Evolutionary conservation across 176 grass and related monocot species (phyloP).

Genomic region (Tillandsia fasciculata): DNA sequence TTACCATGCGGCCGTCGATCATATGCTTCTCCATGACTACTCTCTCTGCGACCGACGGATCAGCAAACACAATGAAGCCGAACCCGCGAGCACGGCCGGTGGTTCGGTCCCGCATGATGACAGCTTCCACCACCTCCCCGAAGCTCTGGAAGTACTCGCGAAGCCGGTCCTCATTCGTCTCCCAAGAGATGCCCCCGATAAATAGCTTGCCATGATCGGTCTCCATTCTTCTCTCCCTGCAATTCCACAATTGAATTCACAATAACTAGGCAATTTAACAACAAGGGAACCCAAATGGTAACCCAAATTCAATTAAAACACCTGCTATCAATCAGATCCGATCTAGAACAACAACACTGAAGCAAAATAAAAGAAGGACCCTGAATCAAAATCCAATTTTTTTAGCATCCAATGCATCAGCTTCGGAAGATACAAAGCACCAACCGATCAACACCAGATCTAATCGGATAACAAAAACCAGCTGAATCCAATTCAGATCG

Average conservation of each 20-base stretch:
- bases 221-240: conserved; percentile 66
- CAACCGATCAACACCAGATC: conserved; percentile 52
- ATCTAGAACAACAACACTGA: conserved; percentile 36
- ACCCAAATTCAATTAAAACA: conserved; percentile 39
- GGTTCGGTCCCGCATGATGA: conserved; percentile 88
- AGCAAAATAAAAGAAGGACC: background rate
- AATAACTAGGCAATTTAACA: conserved; percentile 27
- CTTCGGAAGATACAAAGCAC: background rate
- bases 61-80: conserved; percentile 75
- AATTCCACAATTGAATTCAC: conserved; percentile 41
- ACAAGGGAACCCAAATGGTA: background rate
- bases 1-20: conserved; percentile 95
- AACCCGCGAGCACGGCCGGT: conserved; percentile 91
- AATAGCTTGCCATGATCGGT: conserved; percentile 89
- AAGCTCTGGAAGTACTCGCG: conserved; percentile 68
- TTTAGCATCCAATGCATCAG: conserved; percentile 22
- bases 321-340: conserved; percentile 38
- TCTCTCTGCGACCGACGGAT: conserved; percentile 46
- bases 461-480: background rate
- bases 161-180: conserved; percentile 89
- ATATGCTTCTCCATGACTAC: conserved; percentile 91
- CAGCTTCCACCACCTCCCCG: conserved; percentile 79
- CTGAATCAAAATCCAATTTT: conserved; percentile 17
- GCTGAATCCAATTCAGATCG: conserved; percentile 3
- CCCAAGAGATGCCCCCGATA: conserved; percentile 94